phyloP scores from a whole-genome alignment of 2,329 filamentous ascomycete genomes.

The Plectosphaerella cucumerina region DNA sequence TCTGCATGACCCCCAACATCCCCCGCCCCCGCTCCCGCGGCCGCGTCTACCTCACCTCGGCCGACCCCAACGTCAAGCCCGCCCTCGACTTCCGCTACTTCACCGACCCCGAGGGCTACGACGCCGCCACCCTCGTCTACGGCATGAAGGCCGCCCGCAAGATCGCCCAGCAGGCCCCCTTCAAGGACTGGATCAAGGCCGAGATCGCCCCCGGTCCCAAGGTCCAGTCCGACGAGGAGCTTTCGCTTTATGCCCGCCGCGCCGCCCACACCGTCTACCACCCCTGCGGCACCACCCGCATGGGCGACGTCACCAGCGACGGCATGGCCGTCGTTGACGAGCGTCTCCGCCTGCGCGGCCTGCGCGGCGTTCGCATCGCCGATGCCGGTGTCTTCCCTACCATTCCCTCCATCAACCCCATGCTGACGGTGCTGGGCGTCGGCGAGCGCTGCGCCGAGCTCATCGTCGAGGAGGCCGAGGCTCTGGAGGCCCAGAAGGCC shows the following conservation, averaged over 20 bases:
- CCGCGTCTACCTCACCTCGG: slow-evolving; percentile 70
- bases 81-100: slow-evolving; percentile 88
- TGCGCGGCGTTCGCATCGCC: slow-evolving; percentile 72
- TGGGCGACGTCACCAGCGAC: slow-evolving; percentile 71
- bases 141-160: slow-evolving; percentile 74
- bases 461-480: slow-evolving; percentile 61
- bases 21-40: slow-evolving; percentile 76
- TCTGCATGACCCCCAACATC: slow-evolving; percentile 93
- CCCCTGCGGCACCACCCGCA: slow-evolving; percentile 84
- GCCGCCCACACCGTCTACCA: slow-evolving; percentile 89
- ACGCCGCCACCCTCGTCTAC: slow-evolving; percentile 74
- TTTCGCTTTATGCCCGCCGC: slow-evolving; percentile 75
- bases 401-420: slow-evolving; percentile 83
- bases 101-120: slow-evolving; percentile 80
- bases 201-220: slow-evolving; percentile 75
- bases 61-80: slow-evolving; percentile 73
- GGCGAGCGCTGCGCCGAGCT: slow-evolving; percentile 83
- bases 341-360: slow-evolving; percentile 65
- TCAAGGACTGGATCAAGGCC: slow-evolving; percentile 77
- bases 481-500: slow-evolving; percentile 3
- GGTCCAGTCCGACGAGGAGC: slow-evolving; percentile 71
- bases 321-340: slow-evolving; percentile 75
- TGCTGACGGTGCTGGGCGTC: slow-evolving; percentile 82
- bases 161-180: slow-evolving; percentile 70
- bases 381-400: slow-evolving; percentile 87